Conservation (phyloP, 306 rosid species). For the Inga oerstediana region DNA sequence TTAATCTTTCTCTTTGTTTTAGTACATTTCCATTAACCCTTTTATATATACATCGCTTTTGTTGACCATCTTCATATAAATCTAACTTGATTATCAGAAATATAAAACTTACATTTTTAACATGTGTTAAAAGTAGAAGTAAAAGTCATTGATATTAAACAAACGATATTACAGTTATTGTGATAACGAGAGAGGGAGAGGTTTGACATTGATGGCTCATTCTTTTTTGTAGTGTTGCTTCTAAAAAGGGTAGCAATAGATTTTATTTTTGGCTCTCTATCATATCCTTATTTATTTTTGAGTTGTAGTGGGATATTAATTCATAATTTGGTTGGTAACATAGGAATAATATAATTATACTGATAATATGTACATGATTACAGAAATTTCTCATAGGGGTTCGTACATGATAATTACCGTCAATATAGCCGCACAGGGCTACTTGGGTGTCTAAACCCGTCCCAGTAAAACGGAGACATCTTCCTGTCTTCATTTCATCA, state of each 20-base stretch:
- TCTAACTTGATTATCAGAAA: background rate
- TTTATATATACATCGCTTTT: background rate
- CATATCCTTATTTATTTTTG: too few relatives aligned
- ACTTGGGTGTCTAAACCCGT: too few relatives aligned
- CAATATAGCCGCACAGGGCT: too few relatives aligned
- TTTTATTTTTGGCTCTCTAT: background rate
- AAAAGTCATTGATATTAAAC: background rate
- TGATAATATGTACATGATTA: too few relatives aligned
- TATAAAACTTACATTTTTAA: background rate
- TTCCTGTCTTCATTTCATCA: too few relatives aligned
- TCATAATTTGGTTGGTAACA: too few relatives aligned
- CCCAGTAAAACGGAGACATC: too few relatives aligned
- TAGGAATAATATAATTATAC: too few relatives aligned
- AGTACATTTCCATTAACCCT: too few relatives aligned
- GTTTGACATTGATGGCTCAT: background rate
- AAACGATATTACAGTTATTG: background rate
- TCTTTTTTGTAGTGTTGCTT: background rate
- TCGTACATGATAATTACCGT: too few relatives aligned
- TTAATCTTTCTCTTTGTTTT: background rate
- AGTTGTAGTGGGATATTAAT: too few relatives aligned
- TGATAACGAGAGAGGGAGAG: background rate
- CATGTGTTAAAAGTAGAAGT: background rate
- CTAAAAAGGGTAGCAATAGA: background rate
- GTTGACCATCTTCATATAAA: background rate
- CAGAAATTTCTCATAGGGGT: too few relatives aligned